These are phyloP conservation scores for Vachellia pachyceras DNA, from an alignment of 306 rosid species.

Conservation along the genomic window DNA sequence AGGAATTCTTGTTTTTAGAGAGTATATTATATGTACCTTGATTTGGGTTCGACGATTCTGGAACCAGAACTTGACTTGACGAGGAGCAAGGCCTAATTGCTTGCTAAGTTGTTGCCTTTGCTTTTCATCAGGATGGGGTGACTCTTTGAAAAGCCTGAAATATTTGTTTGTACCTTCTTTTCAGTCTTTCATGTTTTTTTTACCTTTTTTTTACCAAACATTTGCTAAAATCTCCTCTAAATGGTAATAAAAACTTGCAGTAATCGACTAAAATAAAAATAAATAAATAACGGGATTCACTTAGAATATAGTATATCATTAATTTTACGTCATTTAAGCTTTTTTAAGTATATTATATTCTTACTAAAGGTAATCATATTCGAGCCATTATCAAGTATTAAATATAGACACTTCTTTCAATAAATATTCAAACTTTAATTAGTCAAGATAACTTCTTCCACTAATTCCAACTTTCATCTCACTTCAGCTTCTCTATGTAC, in stretches of 20 bases:
- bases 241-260: background rate
- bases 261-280: background rate
- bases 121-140: slow-evolving; percentile 97
- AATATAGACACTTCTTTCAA: too few relatives aligned
- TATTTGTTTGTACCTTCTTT: background rate
- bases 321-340: background rate
- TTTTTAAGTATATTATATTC: too few relatives aligned
- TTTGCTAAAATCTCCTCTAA: background rate
- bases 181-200: background rate
- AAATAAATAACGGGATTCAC: background rate
- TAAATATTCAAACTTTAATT: too few relatives aligned
- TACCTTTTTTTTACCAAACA: background rate
- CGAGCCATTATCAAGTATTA: too few relatives aligned
- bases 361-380: too few relatives aligned
- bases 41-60: slow-evolving; percentile 99
- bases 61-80: slow-evolving; percentile 99
- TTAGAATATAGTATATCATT: background rate
- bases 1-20: too few relatives aligned
- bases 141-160: slow-evolving; percentile 83
- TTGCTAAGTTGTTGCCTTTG: slow-evolving; percentile 94
- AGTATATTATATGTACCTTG: slow-evolving; percentile 65
- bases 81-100: slow-evolving; percentile 86
- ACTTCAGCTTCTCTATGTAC: background rate
- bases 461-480: too few relatives aligned
- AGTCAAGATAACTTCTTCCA: too few relatives aligned